Evolutionary conservation across 2,329 filamentous ascomycete genomes (phyloP), one percentile per base, ranked within the genome.

Genomic region (Sordariomycetes sp.): DNA sequence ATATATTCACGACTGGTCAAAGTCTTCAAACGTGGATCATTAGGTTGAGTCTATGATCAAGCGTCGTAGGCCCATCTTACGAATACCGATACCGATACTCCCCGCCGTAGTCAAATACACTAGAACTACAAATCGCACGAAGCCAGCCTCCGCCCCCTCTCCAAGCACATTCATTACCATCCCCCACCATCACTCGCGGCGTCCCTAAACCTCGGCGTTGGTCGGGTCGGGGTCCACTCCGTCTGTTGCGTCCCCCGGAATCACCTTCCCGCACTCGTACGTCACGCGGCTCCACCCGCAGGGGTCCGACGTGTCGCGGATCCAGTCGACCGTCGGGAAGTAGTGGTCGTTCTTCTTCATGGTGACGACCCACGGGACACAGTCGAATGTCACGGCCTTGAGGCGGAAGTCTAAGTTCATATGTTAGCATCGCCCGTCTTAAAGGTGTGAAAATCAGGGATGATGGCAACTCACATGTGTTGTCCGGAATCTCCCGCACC

Each of bases 311-410:
- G 72, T 68, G 62, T 87, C 84, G 70, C 86, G 87, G 71, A 84
- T 80, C 79, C 83, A 86, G 66, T 88, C 85, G 71, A 83, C 81
- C 0, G 83, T 87, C 0, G 85, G 85, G 72, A 88, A 88, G 71
- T 99, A 99, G 72, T 99, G 94, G 69, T 99, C 93, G 65, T 97
- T 97, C 82, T 97, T 97, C 85, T 99, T 99, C 89, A 99, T 96
- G 10, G 94, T 99, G 46, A 95, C 90, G n/a, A 99, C 91, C 91
- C 94, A 99, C 3, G 93, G 93, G 11, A 99, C 91, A 67, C 95
- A 96, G 71, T 99, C 94, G 68, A 99, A 99, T 0, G 94, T 97
- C 71, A 97, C 90, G n/a, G 94, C 90, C 71, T 93, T 92, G 57
- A 99, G 79, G 20, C 94, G 86, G 84, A 99, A 99, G 74, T 99